Evolutionary conservation across 2,329 filamentous ascomycete genomes (phyloP).

Genomic region (Epichloe typhina): DNA sequence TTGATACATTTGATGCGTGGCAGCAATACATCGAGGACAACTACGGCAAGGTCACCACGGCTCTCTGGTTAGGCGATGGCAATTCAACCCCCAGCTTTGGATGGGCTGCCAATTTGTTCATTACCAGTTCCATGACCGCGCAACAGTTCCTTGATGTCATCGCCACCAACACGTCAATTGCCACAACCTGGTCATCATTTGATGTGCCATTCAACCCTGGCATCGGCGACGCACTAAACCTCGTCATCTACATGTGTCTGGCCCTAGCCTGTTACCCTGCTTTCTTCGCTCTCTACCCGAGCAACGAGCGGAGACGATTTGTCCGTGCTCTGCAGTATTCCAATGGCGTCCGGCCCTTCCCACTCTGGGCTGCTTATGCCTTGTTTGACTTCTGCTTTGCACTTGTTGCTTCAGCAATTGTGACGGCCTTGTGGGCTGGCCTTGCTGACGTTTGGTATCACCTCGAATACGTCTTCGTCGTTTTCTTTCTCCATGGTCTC

Average conservation of each 20-base stretch:
- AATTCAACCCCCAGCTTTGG: conserved; percentile 48
- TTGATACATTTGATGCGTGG: conserved; percentile 56
- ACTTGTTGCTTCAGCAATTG: conserved; percentile 48
- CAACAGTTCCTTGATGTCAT: conserved; percentile 56
- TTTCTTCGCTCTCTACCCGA: conserved; percentile 82
- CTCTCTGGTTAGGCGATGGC: conserved; percentile 59
- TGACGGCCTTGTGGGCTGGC: conserved; percentile 55
- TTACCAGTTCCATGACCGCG: conserved; percentile 44
- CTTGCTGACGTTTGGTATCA: conserved; percentile 59
- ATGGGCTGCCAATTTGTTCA: conserved; percentile 51
- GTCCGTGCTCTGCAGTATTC: conserved; percentile 82
- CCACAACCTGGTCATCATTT: conserved; percentile 61
- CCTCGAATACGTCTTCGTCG: conserved; percentile 67
- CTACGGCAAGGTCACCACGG: conserved; percentile 58
- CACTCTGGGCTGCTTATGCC: conserved; percentile 75
- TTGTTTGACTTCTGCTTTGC: conserved; percentile 70
- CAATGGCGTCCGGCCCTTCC: conserved; percentile 71
- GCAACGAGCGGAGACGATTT: conserved; percentile 64
- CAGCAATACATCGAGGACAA: conserved; percentile 47
- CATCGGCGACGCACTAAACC: conserved; percentile 60
- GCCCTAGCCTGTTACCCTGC: conserved; percentile 68
- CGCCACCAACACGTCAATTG: conserved; percentile 54
- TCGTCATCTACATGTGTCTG: conserved; percentile 71
- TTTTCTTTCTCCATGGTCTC: conserved; percentile 71
- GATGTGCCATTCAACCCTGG: conserved; percentile 58